phyloP scores from a whole-genome alignment of 495 filamentous ascomycete genomes.

The Chaetomium tenue region DNA sequence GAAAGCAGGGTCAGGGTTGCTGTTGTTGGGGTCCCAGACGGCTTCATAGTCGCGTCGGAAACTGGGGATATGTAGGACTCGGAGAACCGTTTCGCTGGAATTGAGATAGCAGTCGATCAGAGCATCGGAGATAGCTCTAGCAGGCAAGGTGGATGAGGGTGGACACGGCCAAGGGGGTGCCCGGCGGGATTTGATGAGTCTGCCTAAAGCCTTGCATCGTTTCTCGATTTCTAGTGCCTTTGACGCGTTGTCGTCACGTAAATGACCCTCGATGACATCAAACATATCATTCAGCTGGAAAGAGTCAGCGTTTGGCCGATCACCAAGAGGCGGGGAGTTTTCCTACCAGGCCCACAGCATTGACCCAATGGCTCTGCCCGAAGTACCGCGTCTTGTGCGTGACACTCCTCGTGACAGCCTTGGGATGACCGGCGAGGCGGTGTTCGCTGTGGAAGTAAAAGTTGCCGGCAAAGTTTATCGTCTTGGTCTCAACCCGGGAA shows the following conservation, averaged over 20 bases:
- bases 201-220: constrained; percentile 36
- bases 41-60: constrained; percentile 46
- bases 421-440: constrained; percentile 33
- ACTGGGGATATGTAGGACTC: constrained; percentile 57
- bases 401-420: constrained; percentile 34
- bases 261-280: constrained; percentile 21
- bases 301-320: constrained; percentile 27
- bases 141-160: constrained; percentile 39
- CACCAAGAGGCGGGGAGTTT: background rate
- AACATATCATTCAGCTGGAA: constrained; percentile 40
- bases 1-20: constrained; percentile 23
- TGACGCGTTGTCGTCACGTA: constrained; percentile 11
- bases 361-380: constrained; percentile 59
- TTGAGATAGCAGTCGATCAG: constrained; percentile 48
- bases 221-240: constrained; percentile 10
- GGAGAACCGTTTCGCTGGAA: constrained; percentile 50
- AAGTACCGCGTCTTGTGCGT: constrained; percentile 55
- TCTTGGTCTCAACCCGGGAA: constrained; percentile 22
- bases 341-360: constrained; percentile 42
- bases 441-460: constrained; percentile 24
- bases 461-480: constrained; percentile 4
- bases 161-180: constrained; percentile 24
- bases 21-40: constrained; percentile 30
- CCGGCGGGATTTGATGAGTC: constrained; percentile 24
- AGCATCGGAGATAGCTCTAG: constrained; percentile 47